Percentiles rank a stretch among this genome's conserved stretches.
Evolutionary conservation across 2,329 filamentous ascomycete genomes (phyloP).

Genomic region (Coniella lustricola): DNA sequence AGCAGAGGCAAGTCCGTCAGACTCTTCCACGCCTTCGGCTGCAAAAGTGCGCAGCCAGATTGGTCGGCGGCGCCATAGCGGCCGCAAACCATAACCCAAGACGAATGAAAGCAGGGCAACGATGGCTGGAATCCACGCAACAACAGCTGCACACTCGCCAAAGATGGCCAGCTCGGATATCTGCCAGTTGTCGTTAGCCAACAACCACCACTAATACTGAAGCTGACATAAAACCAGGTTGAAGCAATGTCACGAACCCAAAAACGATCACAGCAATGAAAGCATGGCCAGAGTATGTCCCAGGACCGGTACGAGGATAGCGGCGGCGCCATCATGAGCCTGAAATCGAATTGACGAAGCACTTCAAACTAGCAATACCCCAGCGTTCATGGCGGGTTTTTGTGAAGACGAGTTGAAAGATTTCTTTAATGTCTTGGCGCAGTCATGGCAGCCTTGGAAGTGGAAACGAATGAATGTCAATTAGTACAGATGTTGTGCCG

Average conservation of each 20-base stretch:
- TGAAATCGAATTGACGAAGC: neutral
- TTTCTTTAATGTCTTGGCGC: neutral
- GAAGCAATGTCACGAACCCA: slow-evolving; percentile 9
- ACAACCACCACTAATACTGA: neutral
- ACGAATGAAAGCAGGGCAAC: slow-evolving; percentile 24
- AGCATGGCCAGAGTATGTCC: slow-evolving; percentile 13
- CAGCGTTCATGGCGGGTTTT: slow-evolving; percentile 1
- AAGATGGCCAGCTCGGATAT: slow-evolving; percentile 18
- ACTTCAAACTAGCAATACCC: neutral
- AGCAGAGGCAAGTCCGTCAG: slow-evolving; percentile 1
- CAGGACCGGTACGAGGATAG: slow-evolving; percentile 9
- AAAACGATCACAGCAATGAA: slow-evolving; percentile 13
- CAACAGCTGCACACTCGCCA: slow-evolving; percentile 25
- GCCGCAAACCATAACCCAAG: slow-evolving; percentile 25
- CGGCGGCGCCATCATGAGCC: slow-evolving; percentile 6
- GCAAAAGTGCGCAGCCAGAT: slow-evolving; percentile 29
- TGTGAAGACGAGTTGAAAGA: slow-evolving; percentile 1
- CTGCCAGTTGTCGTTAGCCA: slow-evolving; percentile 11
- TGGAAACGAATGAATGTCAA: neutral
- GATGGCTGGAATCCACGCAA: slow-evolving; percentile 27
- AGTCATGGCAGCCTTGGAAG: neutral
- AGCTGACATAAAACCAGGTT: neutral
- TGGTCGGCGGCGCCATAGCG: slow-evolving; percentile 26
- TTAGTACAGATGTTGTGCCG: neutral
- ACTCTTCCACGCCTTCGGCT: slow-evolving; percentile 18